Conservation (phyloP, 179 eudicot genomes). For the Sideroxylon spinosum region DNA sequence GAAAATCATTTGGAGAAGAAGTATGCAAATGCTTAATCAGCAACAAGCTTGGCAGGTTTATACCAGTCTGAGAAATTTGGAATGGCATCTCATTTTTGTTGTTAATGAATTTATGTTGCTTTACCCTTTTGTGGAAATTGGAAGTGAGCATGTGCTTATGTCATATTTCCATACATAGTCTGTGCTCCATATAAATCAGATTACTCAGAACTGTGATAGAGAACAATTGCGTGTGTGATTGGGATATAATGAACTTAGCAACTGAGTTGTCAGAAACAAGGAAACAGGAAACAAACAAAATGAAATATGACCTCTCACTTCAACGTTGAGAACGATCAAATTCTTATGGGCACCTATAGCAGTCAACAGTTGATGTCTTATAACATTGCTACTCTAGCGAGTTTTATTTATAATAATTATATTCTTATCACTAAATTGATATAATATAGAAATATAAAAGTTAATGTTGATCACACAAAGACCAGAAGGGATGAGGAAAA, state of each 20-base stretch:
- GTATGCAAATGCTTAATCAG: slow-evolving; percentile 58
- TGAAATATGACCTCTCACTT: neutral
- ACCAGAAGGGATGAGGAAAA: neutral
- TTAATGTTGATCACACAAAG: neutral
- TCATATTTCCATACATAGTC: neutral
- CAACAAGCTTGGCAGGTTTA: slow-evolving; percentile 86
- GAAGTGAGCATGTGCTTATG: neutral
- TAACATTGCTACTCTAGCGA: neutral
- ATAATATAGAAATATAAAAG: neutral
- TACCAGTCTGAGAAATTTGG: slow-evolving; percentile 15
- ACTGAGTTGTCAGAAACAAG: neutral
- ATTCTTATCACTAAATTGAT: neutral
- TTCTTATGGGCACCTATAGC: neutral
- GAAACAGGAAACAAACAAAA: neutral
- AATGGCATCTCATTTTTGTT: neutral
- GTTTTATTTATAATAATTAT: neutral
- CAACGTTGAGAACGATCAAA: neutral
- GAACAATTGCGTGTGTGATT: neutral
- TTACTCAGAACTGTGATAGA: neutral
- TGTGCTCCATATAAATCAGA: neutral
- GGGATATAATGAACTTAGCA: neutral
- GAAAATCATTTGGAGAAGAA: slow-evolving; percentile 46
- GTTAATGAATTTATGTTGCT: slow-evolving; percentile 3
- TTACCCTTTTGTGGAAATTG: neutral
- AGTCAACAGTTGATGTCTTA: neutral